Evolutionary conservation across 2,329 filamentous ascomycete species (phyloP).

Genomic region (Pyricularia pennisetigena): DNA sequence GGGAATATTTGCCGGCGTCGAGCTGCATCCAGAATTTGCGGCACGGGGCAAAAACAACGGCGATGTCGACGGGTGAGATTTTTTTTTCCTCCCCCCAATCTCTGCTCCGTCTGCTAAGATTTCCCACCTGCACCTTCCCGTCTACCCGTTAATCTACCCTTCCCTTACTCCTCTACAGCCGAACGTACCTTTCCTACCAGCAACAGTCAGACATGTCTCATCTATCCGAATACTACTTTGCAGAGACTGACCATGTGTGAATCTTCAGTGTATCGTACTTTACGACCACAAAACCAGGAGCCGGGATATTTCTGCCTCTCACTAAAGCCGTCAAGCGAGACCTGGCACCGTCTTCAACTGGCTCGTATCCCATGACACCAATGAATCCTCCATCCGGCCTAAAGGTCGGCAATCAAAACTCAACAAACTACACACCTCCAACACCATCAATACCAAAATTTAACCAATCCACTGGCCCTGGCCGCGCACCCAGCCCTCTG

Average conservation of each 20-base stretch:
- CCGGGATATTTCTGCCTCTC: conserved; percentile 88
- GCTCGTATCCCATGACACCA: conserved; percentile 55
- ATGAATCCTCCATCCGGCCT: conserved; percentile 51
- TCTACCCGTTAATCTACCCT: conserved; percentile 1
- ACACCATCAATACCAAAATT: conserved; percentile 65
- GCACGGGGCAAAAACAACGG: conserved; percentile 87
- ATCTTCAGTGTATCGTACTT: conserved; percentile 62
- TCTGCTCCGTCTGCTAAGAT: background rate
- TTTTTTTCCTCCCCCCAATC: background rate
- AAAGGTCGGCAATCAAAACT: conserved; percentile 44
- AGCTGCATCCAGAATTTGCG: conserved; percentile 74
- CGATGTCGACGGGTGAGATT: conserved; percentile 79
- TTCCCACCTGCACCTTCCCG: background rate
- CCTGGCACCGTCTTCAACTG: conserved; percentile 38
- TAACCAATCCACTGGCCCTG: conserved; percentile 77
- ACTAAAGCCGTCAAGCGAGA: conserved; percentile 66
- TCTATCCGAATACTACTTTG: background rate
- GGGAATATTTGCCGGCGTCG: conserved; percentile 85
- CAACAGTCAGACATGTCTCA: background rate
- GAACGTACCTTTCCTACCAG: conserved; percentile 5
- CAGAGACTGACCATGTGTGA: background rate
- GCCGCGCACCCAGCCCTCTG: conserved; percentile 60
- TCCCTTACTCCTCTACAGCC: conserved; percentile 4
- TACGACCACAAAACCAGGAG: conserved; percentile 62
- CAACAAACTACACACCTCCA: conserved; percentile 52